Evolutionary conservation across 805 yeast genomes (phyloP).

Genomic region (Brettanomyces custersianus): DNA sequence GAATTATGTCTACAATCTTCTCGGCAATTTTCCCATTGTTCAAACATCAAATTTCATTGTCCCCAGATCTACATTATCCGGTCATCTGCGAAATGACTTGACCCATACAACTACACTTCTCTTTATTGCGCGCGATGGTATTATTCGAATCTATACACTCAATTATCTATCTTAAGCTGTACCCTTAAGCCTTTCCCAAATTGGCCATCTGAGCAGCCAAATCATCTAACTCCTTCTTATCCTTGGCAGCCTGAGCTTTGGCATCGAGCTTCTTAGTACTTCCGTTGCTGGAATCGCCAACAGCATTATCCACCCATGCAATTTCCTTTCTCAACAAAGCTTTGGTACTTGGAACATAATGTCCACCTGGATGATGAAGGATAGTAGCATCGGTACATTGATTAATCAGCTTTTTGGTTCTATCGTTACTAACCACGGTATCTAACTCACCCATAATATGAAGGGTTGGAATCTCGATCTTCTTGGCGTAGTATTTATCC

Average conservation of each 20-base stretch:
- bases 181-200: conserved; percentile 20
- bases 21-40: no score
- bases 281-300: conserved; percentile 9
- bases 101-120: no score
- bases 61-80: no score
- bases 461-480: conserved; percentile 34
- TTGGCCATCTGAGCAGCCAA: conserved; percentile 20
- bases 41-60: no score
- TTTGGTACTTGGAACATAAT: conserved; percentile 87
- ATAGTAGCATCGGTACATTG: conserved; percentile 40
- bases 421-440: conserved; percentile 68
- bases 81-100: no score
- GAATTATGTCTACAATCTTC: no score
- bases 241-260: conserved; percentile 5
- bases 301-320: conserved; percentile 24
- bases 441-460: conserved; percentile 85
- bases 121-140: no score
- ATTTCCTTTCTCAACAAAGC: conserved; percentile 24
- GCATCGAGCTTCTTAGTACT: conserved; percentile 1
- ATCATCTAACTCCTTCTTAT: conserved; percentile 13
- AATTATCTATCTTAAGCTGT: not conserved
- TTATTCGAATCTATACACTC: no score
- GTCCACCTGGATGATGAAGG: conserved; percentile 91
- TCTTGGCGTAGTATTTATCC: conserved; percentile 22
- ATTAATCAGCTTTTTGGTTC: conserved; percentile 54